Evolutionary conservation across 352 stramenopile genomes (phyloP).

Genomic region (Globisporangium perplexum): DNA sequence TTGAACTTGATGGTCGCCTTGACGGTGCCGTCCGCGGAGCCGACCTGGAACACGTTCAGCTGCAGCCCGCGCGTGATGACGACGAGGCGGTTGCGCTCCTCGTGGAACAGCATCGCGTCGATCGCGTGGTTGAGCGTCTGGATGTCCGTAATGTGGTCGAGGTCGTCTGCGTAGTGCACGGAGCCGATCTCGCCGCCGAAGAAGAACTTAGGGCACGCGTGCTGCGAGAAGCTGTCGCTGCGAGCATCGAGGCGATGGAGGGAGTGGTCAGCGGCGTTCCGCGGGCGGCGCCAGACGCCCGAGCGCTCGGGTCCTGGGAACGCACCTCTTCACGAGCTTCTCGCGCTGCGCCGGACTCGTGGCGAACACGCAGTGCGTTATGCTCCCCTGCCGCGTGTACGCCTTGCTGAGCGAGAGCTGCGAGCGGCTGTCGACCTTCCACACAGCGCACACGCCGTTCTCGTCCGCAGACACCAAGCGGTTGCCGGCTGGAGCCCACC

Average conservation of each 20-base stretch:
- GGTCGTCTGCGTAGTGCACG: slow-evolving; percentile 90
- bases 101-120: slow-evolving; percentile 88
- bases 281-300: neutral
- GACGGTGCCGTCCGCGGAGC: slow-evolving; percentile 68
- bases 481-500: slow-evolving; percentile 85
- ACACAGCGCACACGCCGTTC: slow-evolving; percentile 77
- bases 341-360: slow-evolving; percentile 30
- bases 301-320: neutral
- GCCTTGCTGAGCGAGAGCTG: slow-evolving; percentile 76
- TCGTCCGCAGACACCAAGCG: slow-evolving; percentile 88
- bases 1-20: slow-evolving; percentile 87
- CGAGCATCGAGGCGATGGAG: neutral
- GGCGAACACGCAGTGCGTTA: slow-evolving; percentile 88
- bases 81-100: slow-evolving; percentile 74
- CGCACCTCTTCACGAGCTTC: slow-evolving; percentile 37
- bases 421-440: slow-evolving; percentile 79
- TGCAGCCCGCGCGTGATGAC: slow-evolving; percentile 89
- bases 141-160: slow-evolving; percentile 90
- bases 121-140: slow-evolving; percentile 83
- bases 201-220: slow-evolving; percentile 86
- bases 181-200: slow-evolving; percentile 89
- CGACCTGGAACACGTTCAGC: slow-evolving; percentile 89
- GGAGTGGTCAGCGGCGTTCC: neutral
- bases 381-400: slow-evolving; percentile 80
- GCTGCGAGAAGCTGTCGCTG: slow-evolving; percentile 47